phyloP scores from a whole-genome alignment of 164 flowering plant genomes.

The Vitis labrusca region DNA sequence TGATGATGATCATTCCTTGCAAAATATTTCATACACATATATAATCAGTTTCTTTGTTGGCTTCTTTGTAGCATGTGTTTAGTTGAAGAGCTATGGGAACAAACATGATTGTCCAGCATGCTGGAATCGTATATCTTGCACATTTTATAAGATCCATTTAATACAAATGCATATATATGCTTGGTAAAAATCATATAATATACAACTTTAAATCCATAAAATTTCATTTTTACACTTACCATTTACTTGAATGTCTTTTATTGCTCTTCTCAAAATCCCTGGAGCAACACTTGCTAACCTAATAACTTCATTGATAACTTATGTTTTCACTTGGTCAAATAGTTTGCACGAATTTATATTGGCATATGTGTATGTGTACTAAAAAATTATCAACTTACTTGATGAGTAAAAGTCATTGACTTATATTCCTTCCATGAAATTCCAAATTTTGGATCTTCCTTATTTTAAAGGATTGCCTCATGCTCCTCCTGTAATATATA shows the following conservation, averaged over 20 bases:
- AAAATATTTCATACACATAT: no score
- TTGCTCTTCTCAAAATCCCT: constrained; percentile 6
- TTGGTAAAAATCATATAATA: no score
- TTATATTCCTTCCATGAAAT: constrained; percentile 25
- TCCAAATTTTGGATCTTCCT: background rate
- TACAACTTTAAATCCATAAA: no score
- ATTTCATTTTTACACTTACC: constrained; percentile 18
- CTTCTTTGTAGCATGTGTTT: background rate
- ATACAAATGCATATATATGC: no score
- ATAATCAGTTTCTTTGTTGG: no score
- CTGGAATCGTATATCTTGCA: constrained; percentile 47
- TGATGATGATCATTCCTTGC: no score
- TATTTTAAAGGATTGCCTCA: constrained; percentile 6
- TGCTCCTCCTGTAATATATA: constrained; percentile 20
- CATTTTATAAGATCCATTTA: no score
- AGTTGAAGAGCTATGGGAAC: constrained; percentile 29
- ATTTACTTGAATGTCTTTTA: constrained; percentile 36
- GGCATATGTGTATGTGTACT: background rate
- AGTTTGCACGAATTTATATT: background rate
- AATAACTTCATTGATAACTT: constrained; percentile 16
- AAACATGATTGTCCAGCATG: constrained; percentile 41
- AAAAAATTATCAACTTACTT: background rate
- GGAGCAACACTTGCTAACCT: constrained; percentile 12
- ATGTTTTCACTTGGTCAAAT: background rate
- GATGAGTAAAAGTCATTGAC: constrained; percentile 19